Conservation (phyloP, 2,329 filamentous ascomycete species). For the Diatrype stigma region DNA sequence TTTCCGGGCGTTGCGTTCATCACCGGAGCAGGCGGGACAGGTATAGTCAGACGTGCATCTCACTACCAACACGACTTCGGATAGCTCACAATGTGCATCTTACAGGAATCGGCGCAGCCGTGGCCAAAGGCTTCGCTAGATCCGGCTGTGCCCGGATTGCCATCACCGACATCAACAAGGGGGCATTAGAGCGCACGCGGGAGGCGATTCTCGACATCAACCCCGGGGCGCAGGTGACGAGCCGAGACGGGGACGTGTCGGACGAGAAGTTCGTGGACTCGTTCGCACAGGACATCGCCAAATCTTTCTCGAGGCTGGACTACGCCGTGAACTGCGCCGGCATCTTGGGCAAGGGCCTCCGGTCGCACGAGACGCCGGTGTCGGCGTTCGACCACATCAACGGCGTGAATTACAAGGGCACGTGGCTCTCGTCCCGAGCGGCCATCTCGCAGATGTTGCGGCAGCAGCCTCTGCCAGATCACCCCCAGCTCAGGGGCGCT, state of each 20-base stretch:
- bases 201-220: conserved; percentile 28
- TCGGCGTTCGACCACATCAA: conserved; percentile 50
- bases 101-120: conserved; percentile 52
- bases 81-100: background rate
- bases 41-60: conserved; percentile 21
- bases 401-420: conserved; percentile 50
- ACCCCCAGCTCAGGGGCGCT: conserved; percentile 39
- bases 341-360: conserved; percentile 38
- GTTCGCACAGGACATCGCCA: conserved; percentile 29
- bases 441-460: conserved; percentile 41
- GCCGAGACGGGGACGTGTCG: conserved; percentile 41
- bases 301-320: conserved; percentile 44
- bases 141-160: conserved; percentile 48
- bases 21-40: conserved; percentile 44
- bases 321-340: conserved; percentile 56
- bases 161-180: conserved; percentile 48
- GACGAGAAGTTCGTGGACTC: conserved; percentile 39
- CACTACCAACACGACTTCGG: background rate
- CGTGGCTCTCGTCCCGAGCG: conserved; percentile 43
- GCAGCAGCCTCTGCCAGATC: conserved; percentile 37
- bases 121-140: conserved; percentile 45
- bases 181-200: conserved; percentile 33
- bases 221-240: conserved; percentile 30
- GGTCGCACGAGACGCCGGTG: conserved; percentile 41
- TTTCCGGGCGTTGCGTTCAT: conserved; percentile 44